Evolutionary conservation across 2,329 filamentous ascomycete species (phyloP).

Genomic region (Ceratocystis colombiana): DNA sequence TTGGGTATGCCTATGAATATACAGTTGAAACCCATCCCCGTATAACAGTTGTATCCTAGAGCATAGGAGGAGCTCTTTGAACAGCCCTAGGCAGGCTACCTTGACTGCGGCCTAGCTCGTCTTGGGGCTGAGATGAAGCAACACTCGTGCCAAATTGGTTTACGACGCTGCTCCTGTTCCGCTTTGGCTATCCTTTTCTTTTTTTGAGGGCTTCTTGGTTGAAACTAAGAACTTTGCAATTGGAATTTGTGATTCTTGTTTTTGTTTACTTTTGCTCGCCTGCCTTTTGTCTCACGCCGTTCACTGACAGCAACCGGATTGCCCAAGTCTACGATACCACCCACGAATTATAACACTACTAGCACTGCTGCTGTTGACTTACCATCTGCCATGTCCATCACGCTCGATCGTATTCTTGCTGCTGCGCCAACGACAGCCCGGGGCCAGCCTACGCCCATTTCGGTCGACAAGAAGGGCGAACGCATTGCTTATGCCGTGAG

Average conservation of each 20-base stretch:
- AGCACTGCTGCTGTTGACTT: neutral
- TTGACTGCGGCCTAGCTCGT: neutral
- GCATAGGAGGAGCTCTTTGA: neutral
- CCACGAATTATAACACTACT: neutral
- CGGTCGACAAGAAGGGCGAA: conserved; percentile 78
- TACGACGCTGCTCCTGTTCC: neutral
- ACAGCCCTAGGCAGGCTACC: neutral
- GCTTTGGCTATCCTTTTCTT: neutral
- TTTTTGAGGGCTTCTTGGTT: neutral
- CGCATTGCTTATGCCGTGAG: conserved; percentile 84
- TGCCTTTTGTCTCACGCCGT: neutral
- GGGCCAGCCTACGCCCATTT: conserved; percentile 81
- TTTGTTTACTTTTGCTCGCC: neutral
- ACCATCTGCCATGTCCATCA: conserved; percentile 41
- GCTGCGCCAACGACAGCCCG: conserved; percentile 73
- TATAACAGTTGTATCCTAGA: neutral
- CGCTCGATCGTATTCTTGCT: conserved; percentile 63
- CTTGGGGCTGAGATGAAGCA: neutral
- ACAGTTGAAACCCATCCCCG: neutral
- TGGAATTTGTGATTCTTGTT: too few relatives aligned
- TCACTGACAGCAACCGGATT: neutral
- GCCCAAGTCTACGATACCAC: neutral
- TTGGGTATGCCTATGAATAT: neutral
- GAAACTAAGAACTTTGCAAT: too few relatives aligned
- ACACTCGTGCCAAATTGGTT: neutral